Base-by-base conservation (phyloP, 192 early-diverging fungal species). In the Coemansia sp. region DNA sequence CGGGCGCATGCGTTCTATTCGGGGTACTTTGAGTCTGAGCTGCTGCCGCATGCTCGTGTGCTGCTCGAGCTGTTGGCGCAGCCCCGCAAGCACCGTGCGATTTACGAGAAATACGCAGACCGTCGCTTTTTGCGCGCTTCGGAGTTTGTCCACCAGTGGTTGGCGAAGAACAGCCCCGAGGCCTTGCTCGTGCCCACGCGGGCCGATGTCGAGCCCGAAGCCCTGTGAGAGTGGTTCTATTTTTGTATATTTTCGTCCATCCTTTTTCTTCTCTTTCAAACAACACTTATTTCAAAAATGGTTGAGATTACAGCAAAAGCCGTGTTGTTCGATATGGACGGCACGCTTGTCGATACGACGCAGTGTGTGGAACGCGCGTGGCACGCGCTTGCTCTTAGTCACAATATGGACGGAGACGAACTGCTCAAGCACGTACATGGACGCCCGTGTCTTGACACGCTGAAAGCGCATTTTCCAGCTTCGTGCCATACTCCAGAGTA, bases 21-120 rank as follows among this genome's bases (percentile, higher is more conserved):
- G 26, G 91, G 90, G 4, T 94, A 92, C 80, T 71, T 79, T 38
- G 88, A 89, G 62, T 65, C 65, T 14, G 84, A 85, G 64, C 64
- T 94, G 14, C 16, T 73, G 14, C 68, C 68, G 8, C 57, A 60
- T 0, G 77, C 71, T 10, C 57, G 70, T 4, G 63, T 88, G 8
- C 82, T 91, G 52, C 11, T 91, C 6, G 74, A 85, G 55, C 82
- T 74, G 65, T 54, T 86, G 55, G 63, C 74, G 68, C 51, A 82
- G 9, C 85, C 85, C 0, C 47, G 51, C 19, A 62, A 59, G n/a
- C 75, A 82, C 51, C 72, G 62, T 2, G 58, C 73, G 0, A 63
- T 86, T 4, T 84, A 61, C 23, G 64, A 68, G n/a, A 84, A 84
- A 58, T 86, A 86, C 47, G 37, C 70, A 19, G 65, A 72, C 38